These are phyloP conservation scores for Trametopsis cervina DNA, from an alignment of 768 basidiomycete species.

Conservation along the genomic window DNA sequence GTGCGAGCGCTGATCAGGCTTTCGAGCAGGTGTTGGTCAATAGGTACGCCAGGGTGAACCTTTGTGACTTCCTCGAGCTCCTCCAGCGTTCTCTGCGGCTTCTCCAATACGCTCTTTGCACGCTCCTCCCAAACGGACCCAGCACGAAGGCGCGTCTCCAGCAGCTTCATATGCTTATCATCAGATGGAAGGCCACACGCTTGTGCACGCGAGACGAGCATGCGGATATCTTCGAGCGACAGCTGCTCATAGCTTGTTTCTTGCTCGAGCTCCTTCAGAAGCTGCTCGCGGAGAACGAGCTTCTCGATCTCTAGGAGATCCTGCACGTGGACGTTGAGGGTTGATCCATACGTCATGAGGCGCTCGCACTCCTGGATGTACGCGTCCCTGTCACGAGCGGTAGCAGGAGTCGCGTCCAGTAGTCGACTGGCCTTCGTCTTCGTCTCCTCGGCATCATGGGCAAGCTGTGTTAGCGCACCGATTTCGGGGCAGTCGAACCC, in stretches of 20 bases:
- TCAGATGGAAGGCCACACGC: constrained; percentile 58
- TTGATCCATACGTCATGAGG: constrained; percentile 60
- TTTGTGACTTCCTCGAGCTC: constrained; percentile 71
- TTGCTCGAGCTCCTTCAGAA: constrained; percentile 69
- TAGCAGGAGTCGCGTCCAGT: constrained; percentile 33
- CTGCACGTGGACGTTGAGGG: constrained; percentile 78
- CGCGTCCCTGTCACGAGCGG: constrained; percentile 41
- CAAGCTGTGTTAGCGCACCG: constrained; percentile 42
- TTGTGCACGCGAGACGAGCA: constrained; percentile 62
- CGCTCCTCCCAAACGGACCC: constrained; percentile 76
- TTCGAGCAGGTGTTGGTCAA: constrained; percentile 60
- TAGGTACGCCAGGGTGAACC: constrained; percentile 58
- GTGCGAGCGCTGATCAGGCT: constrained; percentile 55
- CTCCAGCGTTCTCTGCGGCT: constrained; percentile 66
- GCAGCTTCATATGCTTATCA: constrained; percentile 55
- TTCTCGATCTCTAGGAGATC: constrained; percentile 73
- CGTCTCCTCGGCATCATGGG: constrained; percentile 58
- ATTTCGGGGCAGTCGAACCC: constrained; percentile 86
- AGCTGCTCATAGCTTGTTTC: constrained; percentile 63
- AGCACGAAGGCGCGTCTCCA: constrained; percentile 56
- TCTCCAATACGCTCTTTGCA: constrained; percentile 57
- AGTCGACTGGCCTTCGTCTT: constrained; percentile 48
- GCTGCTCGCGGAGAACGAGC: constrained; percentile 73
- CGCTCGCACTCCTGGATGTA: constrained; percentile 67
- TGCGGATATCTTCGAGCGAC: constrained; percentile 72